phyloP scores from a whole-genome alignment of 1,284 basidiomycete genomes.

The Apiotrichum domesticum region DNA sequence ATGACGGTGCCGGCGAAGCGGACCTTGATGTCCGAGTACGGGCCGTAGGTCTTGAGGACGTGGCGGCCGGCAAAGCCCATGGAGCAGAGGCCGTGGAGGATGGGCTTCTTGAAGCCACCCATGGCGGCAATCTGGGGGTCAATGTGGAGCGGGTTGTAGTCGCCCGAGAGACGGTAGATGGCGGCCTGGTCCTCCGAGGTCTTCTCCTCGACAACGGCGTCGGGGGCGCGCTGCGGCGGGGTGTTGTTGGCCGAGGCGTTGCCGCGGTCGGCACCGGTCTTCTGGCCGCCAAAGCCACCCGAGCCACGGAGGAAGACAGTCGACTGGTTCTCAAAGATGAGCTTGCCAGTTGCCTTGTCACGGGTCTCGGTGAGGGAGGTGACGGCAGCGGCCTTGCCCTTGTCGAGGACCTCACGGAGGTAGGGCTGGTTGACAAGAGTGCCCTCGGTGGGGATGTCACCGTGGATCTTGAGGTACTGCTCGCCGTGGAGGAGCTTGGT shows the following conservation, averaged over 20 bases:
- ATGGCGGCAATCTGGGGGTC: constrained; percentile 88
- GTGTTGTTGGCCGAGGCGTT: constrained; percentile 77
- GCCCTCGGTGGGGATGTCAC: constrained; percentile 77
- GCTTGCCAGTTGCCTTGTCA: constrained; percentile 68
- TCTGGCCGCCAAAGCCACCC: constrained; percentile 92
- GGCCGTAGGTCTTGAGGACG: constrained; percentile 77
- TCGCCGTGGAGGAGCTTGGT: constrained; percentile 95
- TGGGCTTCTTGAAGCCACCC: constrained; percentile 90
- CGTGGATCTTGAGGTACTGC: constrained; percentile 87
- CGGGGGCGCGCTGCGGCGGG: constrained; percentile 75
- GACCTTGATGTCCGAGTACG: constrained; percentile 91
- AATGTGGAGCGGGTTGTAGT: constrained; percentile 89
- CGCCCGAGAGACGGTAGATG: constrained; percentile 82
- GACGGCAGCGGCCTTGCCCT: constrained; percentile 85
- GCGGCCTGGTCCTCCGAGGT: constrained; percentile 78
- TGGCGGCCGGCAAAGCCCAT: constrained; percentile 96
- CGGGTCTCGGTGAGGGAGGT: constrained; percentile 71
- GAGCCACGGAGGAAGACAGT: constrained; percentile 90
- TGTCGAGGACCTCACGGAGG: constrained; percentile 49
- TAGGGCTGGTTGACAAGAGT: constrained; percentile 70
- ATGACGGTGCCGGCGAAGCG: constrained; percentile 67
- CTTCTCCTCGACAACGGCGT: constrained; percentile 79
- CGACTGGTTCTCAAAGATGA: constrained; percentile 87
- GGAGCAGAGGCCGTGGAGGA: constrained; percentile 70
- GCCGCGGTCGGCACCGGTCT: constrained; percentile 75